phyloP scores from a whole-genome alignment of 345 rosid genomes.

The Melaleuca alternifolia region DNA sequence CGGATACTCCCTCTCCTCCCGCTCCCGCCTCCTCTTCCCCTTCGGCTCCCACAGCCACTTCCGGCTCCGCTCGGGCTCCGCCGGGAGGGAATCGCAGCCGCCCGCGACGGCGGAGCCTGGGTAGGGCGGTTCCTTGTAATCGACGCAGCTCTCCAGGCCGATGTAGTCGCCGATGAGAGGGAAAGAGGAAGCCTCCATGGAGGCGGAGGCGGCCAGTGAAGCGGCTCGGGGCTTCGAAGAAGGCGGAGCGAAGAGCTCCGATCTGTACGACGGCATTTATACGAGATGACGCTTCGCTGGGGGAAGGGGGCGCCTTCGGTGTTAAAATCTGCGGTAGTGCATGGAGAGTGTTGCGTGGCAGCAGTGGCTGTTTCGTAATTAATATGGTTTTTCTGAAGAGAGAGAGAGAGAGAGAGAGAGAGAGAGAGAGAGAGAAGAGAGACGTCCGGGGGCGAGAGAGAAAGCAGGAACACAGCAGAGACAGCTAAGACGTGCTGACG shows the following conservation, averaged over 20 bases:
- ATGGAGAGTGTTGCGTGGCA: neutral
- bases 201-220: slow-evolving; percentile 5
- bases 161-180: slow-evolving; percentile 52
- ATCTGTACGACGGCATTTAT: neutral
- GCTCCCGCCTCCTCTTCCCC: neutral
- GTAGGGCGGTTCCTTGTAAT: slow-evolving; percentile 12
- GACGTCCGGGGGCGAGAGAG: neutral
- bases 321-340: neutral
- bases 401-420: neutral
- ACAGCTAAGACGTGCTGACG: slow-evolving; percentile 19
- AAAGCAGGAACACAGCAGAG: slow-evolving; percentile 12
- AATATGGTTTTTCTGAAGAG: neutral
- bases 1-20: slow-evolving; percentile 18
- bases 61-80: neutral
- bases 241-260: slow-evolving; percentile 1
- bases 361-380: neutral
- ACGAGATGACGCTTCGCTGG: neutral
- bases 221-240: slow-evolving; percentile 1
- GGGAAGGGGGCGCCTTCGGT: neutral
- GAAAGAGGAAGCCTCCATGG: neutral
- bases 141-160: slow-evolving; percentile 74
- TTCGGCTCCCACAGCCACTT: neutral
- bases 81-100: neutral
- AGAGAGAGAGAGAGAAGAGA: too few relatives aligned
- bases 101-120: neutral